Percentiles rank a stretch among this genome's conserved stretches.
Conservation (phyloP, 2,329 filamentous ascomycete genomes). For the Exserohilum turcica region DNA sequence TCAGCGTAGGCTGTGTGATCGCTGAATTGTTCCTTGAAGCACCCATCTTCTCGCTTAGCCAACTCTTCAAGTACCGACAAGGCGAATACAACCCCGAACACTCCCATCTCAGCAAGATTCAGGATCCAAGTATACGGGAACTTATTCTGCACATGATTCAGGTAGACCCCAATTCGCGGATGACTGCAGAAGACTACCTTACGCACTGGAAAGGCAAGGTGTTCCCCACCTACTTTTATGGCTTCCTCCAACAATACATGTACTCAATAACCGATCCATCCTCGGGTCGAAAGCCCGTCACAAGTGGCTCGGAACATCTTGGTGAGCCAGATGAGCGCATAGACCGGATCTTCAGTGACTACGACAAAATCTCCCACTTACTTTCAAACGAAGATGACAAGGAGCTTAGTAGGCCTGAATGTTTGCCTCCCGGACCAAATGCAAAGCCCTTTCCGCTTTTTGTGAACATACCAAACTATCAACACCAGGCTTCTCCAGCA, state of each 20-base stretch:
- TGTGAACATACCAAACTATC: constrained; percentile 84
- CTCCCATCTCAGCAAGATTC: constrained; percentile 81
- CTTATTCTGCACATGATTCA: constrained; percentile 97
- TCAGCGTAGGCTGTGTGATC: constrained; percentile 95
- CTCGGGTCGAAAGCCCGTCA: constrained; percentile 74
- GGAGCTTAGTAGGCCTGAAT: constrained; percentile 41
- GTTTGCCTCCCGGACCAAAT: constrained; percentile 44
- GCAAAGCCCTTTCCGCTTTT: constrained; percentile 76
- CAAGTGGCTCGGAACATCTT: constrained; percentile 71
- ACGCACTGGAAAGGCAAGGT: constrained; percentile 90
- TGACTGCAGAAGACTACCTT: constrained; percentile 91
- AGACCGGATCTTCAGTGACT: constrained; percentile 89
- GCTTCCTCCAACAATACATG: constrained; percentile 97
- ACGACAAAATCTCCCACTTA: constrained; percentile 97
- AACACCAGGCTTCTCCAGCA: constrained; percentile 68
- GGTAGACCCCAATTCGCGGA: constrained; percentile 86
- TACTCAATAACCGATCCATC: constrained; percentile 90
- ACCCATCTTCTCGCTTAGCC: constrained; percentile 95
- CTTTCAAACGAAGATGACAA: constrained; percentile 72
- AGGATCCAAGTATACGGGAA: constrained; percentile 83
- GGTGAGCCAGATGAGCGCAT: constrained; percentile 93
- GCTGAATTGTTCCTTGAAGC: constrained; percentile 94
- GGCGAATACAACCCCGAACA: constrained; percentile 89
- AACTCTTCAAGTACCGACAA: constrained; percentile 91
- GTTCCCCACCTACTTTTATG: constrained; percentile 97